Evolutionary conservation across 768 basidiomycete genomes (phyloP), one percentile per base, ranked within the genome.

Genomic region (Dictyophora rubrovolvata): DNA sequence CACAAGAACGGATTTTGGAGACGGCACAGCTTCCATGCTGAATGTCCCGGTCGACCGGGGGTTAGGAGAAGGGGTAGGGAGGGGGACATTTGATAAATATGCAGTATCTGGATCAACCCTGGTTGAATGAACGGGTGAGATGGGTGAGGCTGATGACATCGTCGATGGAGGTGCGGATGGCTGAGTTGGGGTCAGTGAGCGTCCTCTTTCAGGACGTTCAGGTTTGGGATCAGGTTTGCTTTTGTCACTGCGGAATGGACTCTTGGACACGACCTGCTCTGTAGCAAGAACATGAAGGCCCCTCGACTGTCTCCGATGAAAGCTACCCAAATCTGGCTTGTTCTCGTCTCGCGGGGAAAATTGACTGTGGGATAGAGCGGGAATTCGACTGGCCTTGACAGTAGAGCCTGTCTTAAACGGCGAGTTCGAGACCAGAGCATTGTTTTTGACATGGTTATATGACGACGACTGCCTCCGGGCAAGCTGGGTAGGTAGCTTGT

Each of bases 341-440:
- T 81, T 80, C 61, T 87, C 84, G 59, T 87, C 87, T 69, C 86
- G 33, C 18, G 67, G 63, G 18, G 75, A 69, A 4, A n/a, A 14
- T 42, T 66, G 63, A 42, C n/a, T 77, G 18, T 60, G 71, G 2
- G 78, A 70, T 34, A 80, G 75, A n/a, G 76, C 74, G 52, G 81
- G 76, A 22, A 81, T 75, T 61, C 83, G 81, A 1, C 80, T 81
- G 17, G 42, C 47, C 28, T 56, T 61, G n/a, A 20, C 23, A 14
- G n/a, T 28, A 54, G 33, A 23, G 35, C 48, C 48, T 9, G 22
- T 49, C 65, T 86, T 87, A 75, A 93, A 93, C 10, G 89, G 89
- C 11, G 90, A 93, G 64, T 90, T 90, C 28, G 86, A 84, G 17
- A 93, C 90, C 58, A 91, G 83, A 67, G 86, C 84, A 68, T 84